A percentile compares a stretch with the other conserved stretches of the same genome.
Evolutionary conservation across 2,329 filamentous ascomycete genomes (phyloP).

Genomic region (Colletotrichum graminicola): DNA sequence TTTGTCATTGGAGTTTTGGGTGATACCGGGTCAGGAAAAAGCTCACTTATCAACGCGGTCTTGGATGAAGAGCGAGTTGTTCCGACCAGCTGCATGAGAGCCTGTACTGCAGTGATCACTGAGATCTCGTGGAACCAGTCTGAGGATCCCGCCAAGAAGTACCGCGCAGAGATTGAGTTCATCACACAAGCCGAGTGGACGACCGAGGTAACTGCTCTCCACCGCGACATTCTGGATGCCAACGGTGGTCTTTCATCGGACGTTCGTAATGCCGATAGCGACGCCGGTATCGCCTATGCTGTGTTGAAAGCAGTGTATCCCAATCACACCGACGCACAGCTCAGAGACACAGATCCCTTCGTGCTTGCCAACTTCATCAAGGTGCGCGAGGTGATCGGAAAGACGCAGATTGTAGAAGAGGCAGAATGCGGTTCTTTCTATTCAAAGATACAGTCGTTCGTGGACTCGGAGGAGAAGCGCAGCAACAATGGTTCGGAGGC

Average conservation of each 20-base stretch:
- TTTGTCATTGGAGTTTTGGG: slow-evolving; percentile 69
- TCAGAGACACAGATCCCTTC: background rate
- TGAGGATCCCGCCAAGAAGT: slow-evolving; percentile 52
- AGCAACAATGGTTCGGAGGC: background rate
- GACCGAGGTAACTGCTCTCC: slow-evolving; percentile 62
- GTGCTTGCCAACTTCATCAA: background rate
- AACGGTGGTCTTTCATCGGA: slow-evolving; percentile 55
- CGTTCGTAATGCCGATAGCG: slow-evolving; percentile 56
- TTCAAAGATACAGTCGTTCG: slow-evolving; percentile 16
- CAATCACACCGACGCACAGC: slow-evolving; percentile 24
- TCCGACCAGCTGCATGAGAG: slow-evolving; percentile 65
- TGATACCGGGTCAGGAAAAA: slow-evolving; percentile 73
- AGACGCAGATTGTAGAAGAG: slow-evolving; percentile 8
- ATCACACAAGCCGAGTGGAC: slow-evolving; percentile 65
- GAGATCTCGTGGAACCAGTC: slow-evolving; percentile 69
- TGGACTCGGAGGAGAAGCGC: slow-evolving; percentile 21
- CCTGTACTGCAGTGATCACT: slow-evolving; percentile 72
- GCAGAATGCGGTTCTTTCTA: slow-evolving; percentile 9
- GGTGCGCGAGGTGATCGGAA: slow-evolving; percentile 13
- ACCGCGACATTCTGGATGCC: slow-evolving; percentile 60
- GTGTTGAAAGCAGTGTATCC: slow-evolving; percentile 62
- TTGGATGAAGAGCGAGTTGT: slow-evolving; percentile 68
- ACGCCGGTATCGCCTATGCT: slow-evolving; percentile 56
- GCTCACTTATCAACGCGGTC: slow-evolving; percentile 72
- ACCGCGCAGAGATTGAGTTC: slow-evolving; percentile 70